Evolutionary conservation across 371 early-diverging fungal species (phyloP).

Genomic region (Saksenaea oblongispora): DNA sequence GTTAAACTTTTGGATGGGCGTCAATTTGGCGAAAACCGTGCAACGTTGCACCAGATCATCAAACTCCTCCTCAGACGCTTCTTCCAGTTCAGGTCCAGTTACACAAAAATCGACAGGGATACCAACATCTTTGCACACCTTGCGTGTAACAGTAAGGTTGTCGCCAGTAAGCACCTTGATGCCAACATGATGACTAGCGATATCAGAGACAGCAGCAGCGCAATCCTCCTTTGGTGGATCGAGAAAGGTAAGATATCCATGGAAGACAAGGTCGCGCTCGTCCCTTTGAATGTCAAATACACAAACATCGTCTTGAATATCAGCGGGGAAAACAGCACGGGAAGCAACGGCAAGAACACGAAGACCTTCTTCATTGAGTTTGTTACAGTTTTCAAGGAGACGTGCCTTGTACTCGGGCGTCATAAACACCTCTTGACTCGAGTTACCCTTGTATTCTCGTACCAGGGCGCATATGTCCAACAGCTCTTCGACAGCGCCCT

Average conservation of each 20-base stretch:
- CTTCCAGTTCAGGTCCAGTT: slow-evolving; percentile 26
- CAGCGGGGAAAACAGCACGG: slow-evolving; percentile 65
- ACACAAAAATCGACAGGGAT: slow-evolving; percentile 44
- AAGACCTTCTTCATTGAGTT: slow-evolving; percentile 90
- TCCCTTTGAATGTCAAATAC: slow-evolving; percentile 69
- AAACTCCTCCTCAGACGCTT: slow-evolving; percentile 26
- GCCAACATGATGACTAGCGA: slow-evolving; percentile 75
- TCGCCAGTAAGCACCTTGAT: slow-evolving; percentile 95
- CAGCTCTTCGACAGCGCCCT: slow-evolving; percentile 45
- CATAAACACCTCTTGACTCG: slow-evolving; percentile 50
- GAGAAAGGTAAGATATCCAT: slow-evolving; percentile 85
- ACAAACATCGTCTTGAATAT: slow-evolving; percentile 28
- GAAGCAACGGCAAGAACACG: slow-evolving; percentile 94
- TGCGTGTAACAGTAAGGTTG: slow-evolving; percentile 91
- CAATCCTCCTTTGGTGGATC: slow-evolving; percentile 98
- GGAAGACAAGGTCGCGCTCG: slow-evolving; percentile 76
- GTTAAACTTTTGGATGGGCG: slow-evolving; percentile 53
- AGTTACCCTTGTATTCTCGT: slow-evolving; percentile 10
- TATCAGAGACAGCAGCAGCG: slow-evolving; percentile 94
- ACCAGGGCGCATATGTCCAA: slow-evolving; percentile 24
- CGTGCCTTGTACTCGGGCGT: slow-evolving; percentile 57
- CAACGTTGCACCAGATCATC: slow-evolving; percentile 22
- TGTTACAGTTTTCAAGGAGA: slow-evolving; percentile 76
- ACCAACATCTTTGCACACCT: slow-evolving; percentile 34
- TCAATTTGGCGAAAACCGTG: slow-evolving; percentile 56